Base-by-base conservation (phyloP, 805 yeast genomes). In the Pichia membranifaciens region DNA sequence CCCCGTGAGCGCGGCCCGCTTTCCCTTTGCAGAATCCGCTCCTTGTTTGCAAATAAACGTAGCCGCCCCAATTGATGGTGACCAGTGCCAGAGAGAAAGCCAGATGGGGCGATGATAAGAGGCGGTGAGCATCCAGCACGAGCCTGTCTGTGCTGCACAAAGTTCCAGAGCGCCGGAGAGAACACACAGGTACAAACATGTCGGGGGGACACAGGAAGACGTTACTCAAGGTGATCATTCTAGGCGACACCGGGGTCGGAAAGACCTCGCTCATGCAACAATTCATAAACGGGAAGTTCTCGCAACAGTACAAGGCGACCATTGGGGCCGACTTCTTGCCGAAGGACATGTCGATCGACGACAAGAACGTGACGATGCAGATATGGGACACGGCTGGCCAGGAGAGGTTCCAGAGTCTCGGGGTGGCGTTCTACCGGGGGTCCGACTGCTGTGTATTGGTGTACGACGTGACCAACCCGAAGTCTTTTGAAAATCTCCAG, bases 351-450 rank as follows among this genome's bases (percentile, higher is more conserved):
- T 71, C 75, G 23, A 78, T 93, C 49, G 98, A 93, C 64, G 93
- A 84, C 65, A 84, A 84, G 58, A 77, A 78, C 54, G 89, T 84
- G 8, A 81, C 87, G 20, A 74, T 84, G 75, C 91, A 86, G 68
- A 84, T 93, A 47, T 91, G 99, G 99, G 99, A 91, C 63, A 91
- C 99, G 38, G 98, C 98, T 7, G 99, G 99, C 33, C 99, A 91
- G 71, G 99, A 91, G 68, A 77, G 99, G 59, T 91, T 91, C 75
- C 98, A 93, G 69, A 84, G 95, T 49, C 73, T 91, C 52, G 98
- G 98, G 15, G 97, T 91, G 38, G 98, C 98, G 0, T 91, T 91
- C 65, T 91, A 93, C 67, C 75, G 99, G 59, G 98, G 98, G 33
- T 96, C 98, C 1, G 98, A 93, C 67, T 93, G 98, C 68, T 93